Conservation (phyloP, 768 basidiomycete genomes). For the Dentipellis fragilis region DNA sequence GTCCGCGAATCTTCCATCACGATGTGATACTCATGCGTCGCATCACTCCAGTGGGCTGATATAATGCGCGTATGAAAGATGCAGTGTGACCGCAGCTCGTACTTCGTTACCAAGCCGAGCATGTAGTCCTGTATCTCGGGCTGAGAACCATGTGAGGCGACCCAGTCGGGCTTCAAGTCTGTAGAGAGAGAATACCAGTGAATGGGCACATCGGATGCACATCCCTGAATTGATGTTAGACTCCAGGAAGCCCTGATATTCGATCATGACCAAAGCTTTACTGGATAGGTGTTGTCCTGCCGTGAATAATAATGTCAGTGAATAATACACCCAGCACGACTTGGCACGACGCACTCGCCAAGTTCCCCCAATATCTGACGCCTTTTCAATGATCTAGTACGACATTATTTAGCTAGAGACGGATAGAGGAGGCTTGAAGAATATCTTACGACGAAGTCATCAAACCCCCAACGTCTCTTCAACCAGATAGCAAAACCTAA, state of each 20-base stretch:
- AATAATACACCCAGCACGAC: too few relatives aligned
- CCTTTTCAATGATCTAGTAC: conserved; percentile 2
- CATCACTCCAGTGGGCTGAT: background rate
- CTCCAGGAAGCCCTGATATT: too few relatives aligned
- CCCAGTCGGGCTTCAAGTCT: background rate
- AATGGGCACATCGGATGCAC: background rate
- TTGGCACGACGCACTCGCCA: background rate
- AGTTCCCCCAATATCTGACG: background rate
- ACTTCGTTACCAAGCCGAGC: background rate
- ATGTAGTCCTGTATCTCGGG: background rate
- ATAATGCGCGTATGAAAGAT: background rate
- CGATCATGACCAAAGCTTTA: conserved; percentile 5
- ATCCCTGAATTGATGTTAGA: background rate
- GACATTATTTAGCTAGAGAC: background rate
- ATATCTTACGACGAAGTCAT: background rate
- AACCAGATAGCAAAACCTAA: background rate
- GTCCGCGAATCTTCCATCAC: background rate
- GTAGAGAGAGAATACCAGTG: background rate
- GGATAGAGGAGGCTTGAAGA: background rate
- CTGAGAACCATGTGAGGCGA: background rate
- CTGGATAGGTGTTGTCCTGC: conserved; percentile 3
- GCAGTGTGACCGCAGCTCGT: background rate
- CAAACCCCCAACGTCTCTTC: background rate
- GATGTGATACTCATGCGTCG: background rate
- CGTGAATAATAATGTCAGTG: background rate